Conservation (phyloP, 345 rosid species). For the Gossypium anomalum region DNA sequence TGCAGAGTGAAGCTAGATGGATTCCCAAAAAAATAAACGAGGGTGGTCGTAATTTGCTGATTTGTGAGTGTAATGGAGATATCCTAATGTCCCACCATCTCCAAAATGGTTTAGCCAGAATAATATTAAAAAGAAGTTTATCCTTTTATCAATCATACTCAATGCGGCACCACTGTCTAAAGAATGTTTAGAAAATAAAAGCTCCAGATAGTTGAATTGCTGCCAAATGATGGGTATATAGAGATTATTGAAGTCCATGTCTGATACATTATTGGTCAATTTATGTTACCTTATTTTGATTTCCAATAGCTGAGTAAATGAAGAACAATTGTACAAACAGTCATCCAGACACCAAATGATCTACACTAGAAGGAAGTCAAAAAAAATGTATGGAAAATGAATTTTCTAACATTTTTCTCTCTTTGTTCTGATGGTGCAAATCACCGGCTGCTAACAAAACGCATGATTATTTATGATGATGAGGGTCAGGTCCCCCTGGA, state of each 20-base stretch:
- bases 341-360: background rate
- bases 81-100: background rate
- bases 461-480: slow-evolving; percentile 39
- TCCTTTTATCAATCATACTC: background rate
- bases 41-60: background rate
- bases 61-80: background rate
- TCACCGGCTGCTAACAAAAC: background rate
- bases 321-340: background rate
- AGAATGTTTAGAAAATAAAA: background rate
- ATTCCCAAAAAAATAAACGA: background rate
- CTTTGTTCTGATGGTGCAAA: background rate
- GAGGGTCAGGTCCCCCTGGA: slow-evolving; percentile 31
- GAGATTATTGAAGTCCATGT: background rate
- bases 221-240: background rate
- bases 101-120: background rate
- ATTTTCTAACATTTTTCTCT: background rate
- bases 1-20: background rate
- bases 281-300: background rate
- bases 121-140: background rate
- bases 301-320: background rate
- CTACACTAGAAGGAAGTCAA: background rate
- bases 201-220: background rate
- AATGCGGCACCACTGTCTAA: background rate
- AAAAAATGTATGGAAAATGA: background rate
- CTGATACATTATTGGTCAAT: background rate